phyloP scores from a whole-genome alignment of 2,329 filamentous ascomycete species.

The Pleurostoma richardsiae region DNA sequence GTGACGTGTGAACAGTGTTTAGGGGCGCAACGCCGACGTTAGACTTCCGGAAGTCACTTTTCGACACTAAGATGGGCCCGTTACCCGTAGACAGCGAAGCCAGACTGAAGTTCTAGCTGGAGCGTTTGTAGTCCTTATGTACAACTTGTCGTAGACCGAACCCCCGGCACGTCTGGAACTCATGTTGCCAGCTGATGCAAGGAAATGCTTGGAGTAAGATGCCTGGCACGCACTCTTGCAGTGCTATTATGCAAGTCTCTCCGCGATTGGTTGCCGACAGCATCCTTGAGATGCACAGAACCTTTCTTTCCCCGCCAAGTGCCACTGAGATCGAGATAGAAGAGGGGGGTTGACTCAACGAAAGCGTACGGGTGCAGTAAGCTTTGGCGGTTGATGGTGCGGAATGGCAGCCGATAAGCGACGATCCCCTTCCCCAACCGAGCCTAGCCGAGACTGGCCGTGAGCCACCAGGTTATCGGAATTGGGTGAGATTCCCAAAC shows the following conservation, averaged over 20 bases:
- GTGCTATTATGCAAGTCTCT: neutral
- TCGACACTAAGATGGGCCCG: no score
- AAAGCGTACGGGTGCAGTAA: neutral
- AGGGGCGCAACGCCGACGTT: no score
- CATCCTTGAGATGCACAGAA: neutral
- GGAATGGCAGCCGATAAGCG: constrained; percentile 14
- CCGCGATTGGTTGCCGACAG: neutral
- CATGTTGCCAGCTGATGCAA: no score
- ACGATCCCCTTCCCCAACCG: constrained; percentile 17
- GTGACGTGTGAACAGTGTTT: no score
- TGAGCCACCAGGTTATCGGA: constrained; percentile 3
- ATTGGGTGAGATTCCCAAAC: no score
- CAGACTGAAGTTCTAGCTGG: no score
- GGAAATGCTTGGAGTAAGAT: no score
- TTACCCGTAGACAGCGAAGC: no score
- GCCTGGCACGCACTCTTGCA: neutral
- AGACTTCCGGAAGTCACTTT: no score
- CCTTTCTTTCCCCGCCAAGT: neutral
- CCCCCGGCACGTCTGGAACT: neutral
- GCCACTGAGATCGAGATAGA: neutral
- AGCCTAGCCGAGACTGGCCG: constrained; percentile 23
- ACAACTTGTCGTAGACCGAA: neutral
- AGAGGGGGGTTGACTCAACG: neutral
- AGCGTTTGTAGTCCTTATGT: no score
- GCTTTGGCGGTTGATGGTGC: constrained; percentile 8